Base-by-base conservation (phyloP, 805 yeast species). In the Suhomyces tanzawaensis region DNA sequence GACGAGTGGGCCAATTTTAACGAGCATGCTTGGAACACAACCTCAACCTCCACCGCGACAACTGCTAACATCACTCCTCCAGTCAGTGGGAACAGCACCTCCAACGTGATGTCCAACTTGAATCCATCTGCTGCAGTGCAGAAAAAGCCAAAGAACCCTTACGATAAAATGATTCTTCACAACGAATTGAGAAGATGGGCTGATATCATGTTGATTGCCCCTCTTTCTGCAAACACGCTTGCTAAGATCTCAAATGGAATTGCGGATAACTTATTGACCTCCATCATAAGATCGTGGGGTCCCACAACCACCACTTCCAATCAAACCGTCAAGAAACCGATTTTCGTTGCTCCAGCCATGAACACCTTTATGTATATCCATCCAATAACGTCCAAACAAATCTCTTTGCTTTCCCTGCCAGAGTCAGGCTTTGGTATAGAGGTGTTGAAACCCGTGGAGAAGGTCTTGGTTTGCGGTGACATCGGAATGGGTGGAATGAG, bases 1-100 rank as follows among this genome's bases (percentile, higher is more conserved):
- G 99, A 93, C 58, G 98, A 91, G 63, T 91, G 99, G 99, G 74
- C 65, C 12, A 66, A 67, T 40, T 65, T 56, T 35, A 55, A 54
- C 34, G 69, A 62, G 35, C 41, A 48, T 29, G 45, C 50, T 26
- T 42, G 41, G 22, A 43, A 37, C 34, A 28, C 42, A 16, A 28
- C 40, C 13, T 41, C 52, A 0, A 50, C 55, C 19, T 47, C 58
- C 13, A 51, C 55, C 19, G 48, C 57, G n/a, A 40, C 58, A 5
- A 47, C 55, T 12, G 19, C 32, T 7, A 28, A 32, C 7, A 33
- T 19, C 24, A 24, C 43, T 15, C 22, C 29, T 9, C 19, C 28
- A 5, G 11, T 24, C 2, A 33, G 24, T 19, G 12, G 21, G n/a
- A 19, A 17, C 14, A 21, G 35, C 17, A 31, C 18, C 16, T 25